These are phyloP conservation scores for Flaveria linearis DNA, from an alignment of 129 eudicot species.

Conservation along the genomic window DNA sequence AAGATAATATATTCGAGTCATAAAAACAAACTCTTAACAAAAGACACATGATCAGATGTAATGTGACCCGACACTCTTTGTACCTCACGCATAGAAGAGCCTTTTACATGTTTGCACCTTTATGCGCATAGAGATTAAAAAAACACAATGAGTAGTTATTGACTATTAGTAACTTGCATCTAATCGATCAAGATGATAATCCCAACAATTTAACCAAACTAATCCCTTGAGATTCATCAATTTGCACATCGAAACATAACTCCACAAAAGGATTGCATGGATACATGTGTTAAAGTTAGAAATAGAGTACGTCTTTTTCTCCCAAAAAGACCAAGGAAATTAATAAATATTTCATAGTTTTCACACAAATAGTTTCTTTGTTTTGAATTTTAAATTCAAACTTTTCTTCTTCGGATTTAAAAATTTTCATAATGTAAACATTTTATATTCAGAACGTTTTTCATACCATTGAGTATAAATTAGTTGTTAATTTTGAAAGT, in stretches of 20 bases:
- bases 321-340: conserved; percentile 40
- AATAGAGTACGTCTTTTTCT: conserved; percentile 32
- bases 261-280: conserved; percentile 39
- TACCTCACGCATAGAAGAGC: too few species aligned
- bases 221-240: conserved; percentile 45
- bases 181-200: conserved; percentile 32
- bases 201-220: conserved; percentile 37
- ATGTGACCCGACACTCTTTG: too few species aligned
- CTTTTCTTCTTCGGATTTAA: not conserved
- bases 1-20: too few species aligned
- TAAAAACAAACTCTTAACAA: too few species aligned
- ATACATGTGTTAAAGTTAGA: conserved; percentile 34
- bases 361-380: not conserved
- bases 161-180: not conserved
- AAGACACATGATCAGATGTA: too few species aligned
- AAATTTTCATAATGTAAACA: not conserved
- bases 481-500: too few species aligned
- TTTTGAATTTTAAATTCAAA: not conserved
- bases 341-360: conserved; percentile 20
- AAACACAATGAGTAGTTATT: too few species aligned
- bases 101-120: too few species aligned
- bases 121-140: too few species aligned
- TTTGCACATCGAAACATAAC: conserved; percentile 37
- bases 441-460: too few species aligned
- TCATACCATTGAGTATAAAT: too few species aligned